Conservation (phyloP, 1,139 yeast genomes). For the Candida tetrigidarum region DNA sequence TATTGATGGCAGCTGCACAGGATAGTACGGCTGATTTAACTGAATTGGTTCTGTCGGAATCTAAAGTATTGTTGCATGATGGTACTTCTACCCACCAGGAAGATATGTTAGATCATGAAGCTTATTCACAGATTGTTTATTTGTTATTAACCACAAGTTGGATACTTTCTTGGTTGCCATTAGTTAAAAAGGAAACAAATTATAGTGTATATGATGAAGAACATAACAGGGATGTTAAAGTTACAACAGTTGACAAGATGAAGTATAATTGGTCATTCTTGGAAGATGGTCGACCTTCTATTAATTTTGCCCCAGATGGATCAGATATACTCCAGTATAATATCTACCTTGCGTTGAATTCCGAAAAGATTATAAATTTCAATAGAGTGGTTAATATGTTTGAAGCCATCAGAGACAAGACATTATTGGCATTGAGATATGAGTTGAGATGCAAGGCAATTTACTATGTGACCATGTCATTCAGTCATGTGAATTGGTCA, state of each 20-base stretch:
- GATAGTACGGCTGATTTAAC: constrained; percentile 8
- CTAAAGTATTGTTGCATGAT: constrained; percentile 31
- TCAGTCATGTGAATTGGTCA: constrained; percentile 46
- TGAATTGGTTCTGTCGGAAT: constrained; percentile 35
- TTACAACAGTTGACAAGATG: constrained; percentile 46
- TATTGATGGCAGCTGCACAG: constrained; percentile 22
- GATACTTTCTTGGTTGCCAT: constrained; percentile 60
- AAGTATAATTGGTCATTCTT: constrained; percentile 63
- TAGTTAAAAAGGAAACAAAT: constrained; percentile 48
- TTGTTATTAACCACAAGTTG: constrained; percentile 51
- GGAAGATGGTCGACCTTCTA: constrained; percentile 42
- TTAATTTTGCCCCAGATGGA: constrained; percentile 25
- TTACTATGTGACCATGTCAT: constrained; percentile 58
- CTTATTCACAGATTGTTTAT: constrained; percentile 52
- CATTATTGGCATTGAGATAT: constrained; percentile 63
- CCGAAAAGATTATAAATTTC: constrained; percentile 48
- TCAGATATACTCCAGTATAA: constrained; percentile 26
- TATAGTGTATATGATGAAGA: constrained; percentile 31
- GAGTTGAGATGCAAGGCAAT: constrained; percentile 68
- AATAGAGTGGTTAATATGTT: constrained; percentile 51
- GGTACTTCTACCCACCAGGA: constrained; percentile 32
- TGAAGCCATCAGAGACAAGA: constrained; percentile 47
- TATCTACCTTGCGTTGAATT: constrained; percentile 40
- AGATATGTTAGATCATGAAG: constrained; percentile 46
- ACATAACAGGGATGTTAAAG: constrained; percentile 21